Evolutionary conservation across 1,139 yeast genomes (phyloP).

Genomic region (Scheffersomyces segobiensis): DNA sequence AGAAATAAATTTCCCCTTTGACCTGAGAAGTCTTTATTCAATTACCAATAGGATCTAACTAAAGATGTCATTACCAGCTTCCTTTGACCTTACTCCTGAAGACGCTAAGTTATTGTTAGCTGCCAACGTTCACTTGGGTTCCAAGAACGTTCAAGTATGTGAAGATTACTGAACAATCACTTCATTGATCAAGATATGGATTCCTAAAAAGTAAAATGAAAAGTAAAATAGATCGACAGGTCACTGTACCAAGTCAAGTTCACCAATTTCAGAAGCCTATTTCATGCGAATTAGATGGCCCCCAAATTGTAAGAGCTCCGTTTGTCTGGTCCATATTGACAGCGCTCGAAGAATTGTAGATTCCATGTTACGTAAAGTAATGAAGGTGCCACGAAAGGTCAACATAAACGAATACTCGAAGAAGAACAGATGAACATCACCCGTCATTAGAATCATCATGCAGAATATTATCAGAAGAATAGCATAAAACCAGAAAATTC

Average conservation of each 20-base stretch:
- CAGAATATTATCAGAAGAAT: neutral
- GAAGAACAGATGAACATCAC: neutral
- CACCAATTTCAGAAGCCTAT: neutral
- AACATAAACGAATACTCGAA: neutral
- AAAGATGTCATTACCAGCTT: conserved; percentile 82
- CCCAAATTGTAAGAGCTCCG: neutral
- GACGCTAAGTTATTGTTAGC: conserved; percentile 99
- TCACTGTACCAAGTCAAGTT: neutral
- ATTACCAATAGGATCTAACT: conserved; percentile 1
- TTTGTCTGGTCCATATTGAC: neutral
- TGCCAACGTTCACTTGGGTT: conserved; percentile 99
- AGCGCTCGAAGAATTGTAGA: neutral
- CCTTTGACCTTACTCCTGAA: conserved; percentile 93
- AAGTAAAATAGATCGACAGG: neutral
- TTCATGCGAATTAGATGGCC: neutral
- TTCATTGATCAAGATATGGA: conserved; percentile 1
- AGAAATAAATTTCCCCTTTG: neutral
- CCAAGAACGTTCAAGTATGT: conserved; percentile 98
- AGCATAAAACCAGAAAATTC: too few species aligned
- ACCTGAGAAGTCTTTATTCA: conserved; percentile 7
- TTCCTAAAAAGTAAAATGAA: conserved; percentile 3
- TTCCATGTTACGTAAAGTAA: neutral
- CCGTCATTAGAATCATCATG: neutral
- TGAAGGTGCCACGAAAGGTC: neutral
- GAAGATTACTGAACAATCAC: conserved; percentile 2